Percentiles rank a stretch among this genome's conserved stretches.
phyloP scores from a whole-genome alignment of 345 rosid species.

The Psidium friedrichsthalianum region DNA sequence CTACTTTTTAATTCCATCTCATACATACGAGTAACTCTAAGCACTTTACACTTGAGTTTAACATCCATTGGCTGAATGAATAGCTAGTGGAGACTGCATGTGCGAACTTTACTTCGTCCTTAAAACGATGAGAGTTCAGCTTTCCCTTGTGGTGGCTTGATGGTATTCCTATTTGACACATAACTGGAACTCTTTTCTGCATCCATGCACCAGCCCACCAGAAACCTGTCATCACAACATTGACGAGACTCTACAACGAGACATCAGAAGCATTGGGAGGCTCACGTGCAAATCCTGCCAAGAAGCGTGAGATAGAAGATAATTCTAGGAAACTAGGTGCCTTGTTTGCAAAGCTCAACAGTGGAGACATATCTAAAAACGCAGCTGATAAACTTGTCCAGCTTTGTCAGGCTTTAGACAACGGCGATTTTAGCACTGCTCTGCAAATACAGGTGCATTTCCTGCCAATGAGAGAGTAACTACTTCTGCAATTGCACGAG shows the following conservation, averaged over 20 bases:
- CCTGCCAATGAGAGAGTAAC: background rate
- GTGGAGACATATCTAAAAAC: slow-evolving; percentile 80
- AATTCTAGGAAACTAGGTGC: slow-evolving; percentile 88
- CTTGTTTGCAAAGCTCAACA: slow-evolving; percentile 83
- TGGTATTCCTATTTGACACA: background rate
- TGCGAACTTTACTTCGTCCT: background rate
- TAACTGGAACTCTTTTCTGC: background rate
- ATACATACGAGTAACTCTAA: background rate
- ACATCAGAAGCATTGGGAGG: slow-evolving; percentile 95
- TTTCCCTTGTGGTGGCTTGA: background rate
- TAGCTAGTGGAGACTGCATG: background rate
- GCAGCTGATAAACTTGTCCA: slow-evolving; percentile 86
- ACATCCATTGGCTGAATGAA: background rate
- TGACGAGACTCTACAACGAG: slow-evolving; percentile 91
- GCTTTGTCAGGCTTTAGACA: slow-evolving; percentile 89
- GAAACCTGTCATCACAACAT: slow-evolving; percentile 57
- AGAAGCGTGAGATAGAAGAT: slow-evolving; percentile 95
- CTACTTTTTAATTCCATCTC: background rate
- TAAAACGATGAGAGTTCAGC: background rate
- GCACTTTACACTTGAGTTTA: background rate
- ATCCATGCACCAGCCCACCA: slow-evolving; percentile 49
- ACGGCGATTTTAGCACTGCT: slow-evolving; percentile 60
- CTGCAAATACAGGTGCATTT: slow-evolving; percentile 76
- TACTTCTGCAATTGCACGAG: background rate
- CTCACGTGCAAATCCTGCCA: slow-evolving; percentile 77